Percentiles rank a stretch among this genome's conserved stretches.
phyloP scores from a whole-genome alignment of 768 basidiomycete genomes.

The Suillus decipiens region DNA sequence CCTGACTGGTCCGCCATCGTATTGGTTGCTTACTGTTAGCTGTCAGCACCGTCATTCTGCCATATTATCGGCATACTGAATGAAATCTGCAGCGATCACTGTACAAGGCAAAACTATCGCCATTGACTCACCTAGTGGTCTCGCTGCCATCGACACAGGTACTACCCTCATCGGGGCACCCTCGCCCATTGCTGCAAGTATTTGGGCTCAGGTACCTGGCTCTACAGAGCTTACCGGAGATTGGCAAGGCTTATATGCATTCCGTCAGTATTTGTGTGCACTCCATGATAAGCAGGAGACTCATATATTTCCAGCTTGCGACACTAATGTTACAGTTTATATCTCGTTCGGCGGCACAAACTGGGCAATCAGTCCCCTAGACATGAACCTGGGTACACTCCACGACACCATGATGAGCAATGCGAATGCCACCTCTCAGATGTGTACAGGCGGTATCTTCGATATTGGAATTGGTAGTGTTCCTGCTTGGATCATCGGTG shows the following conservation, averaged over 20 bases:
- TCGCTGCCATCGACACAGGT: constrained; percentile 91
- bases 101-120: constrained; percentile 54
- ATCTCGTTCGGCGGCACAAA: constrained; percentile 76
- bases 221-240: constrained; percentile 44
- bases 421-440: constrained; percentile 18
- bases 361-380: constrained; percentile 74
- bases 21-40: constrained; percentile 59
- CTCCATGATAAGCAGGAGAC: not conserved
- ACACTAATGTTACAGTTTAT: constrained; percentile 52
- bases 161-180: constrained; percentile 94
- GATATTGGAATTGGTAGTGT: constrained; percentile 57
- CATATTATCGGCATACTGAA: not conserved
- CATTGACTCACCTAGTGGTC: constrained; percentile 41
- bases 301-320: constrained; percentile 62
- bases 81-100: constrained; percentile 47
- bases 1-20: constrained; percentile 40
- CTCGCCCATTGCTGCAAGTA: constrained; percentile 49
- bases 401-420: constrained; percentile 21
- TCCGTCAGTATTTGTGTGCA: constrained; percentile 52
- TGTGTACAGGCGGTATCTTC: constrained; percentile 71
- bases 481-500: constrained; percentile 70
- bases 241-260: constrained; percentile 71
- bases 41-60: constrained; percentile 37
- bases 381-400: constrained; percentile 78
- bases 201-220: constrained; percentile 70